phyloP scores from a whole-genome alignment of 208 protist species.

The Crithidia bombi region DNA sequence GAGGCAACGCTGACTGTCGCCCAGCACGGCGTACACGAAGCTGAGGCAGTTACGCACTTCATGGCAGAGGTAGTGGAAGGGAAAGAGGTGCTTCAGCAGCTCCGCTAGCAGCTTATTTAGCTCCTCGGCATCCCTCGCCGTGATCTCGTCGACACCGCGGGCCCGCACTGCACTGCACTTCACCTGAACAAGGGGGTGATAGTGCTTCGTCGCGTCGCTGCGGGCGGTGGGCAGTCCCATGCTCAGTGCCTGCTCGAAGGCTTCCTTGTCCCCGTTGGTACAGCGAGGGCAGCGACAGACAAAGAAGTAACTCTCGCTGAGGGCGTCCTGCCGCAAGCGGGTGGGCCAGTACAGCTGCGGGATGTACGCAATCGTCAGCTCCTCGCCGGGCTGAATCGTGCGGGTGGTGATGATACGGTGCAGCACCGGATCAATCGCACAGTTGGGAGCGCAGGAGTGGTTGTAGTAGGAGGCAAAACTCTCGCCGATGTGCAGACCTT shows the following conservation, averaged over 20 bases:
- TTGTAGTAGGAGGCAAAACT: slow-evolving; percentile 79
- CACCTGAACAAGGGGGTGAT: slow-evolving; percentile 56
- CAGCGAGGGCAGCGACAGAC: slow-evolving; percentile 78
- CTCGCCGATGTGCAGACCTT: slow-evolving; percentile 65
- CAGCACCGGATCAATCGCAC: slow-evolving; percentile 52
- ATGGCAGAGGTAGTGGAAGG: slow-evolving; percentile 85
- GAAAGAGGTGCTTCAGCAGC: slow-evolving; percentile 55
- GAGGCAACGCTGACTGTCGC: slow-evolving; percentile 40
- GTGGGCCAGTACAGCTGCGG: slow-evolving; percentile 89
- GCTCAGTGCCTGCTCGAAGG: slow-evolving; percentile 59
- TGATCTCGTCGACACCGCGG: slow-evolving; percentile 43
- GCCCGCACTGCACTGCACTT: slow-evolving; percentile 53
- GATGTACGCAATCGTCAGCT: slow-evolving; percentile 86
- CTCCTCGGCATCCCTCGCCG: slow-evolving; percentile 36
- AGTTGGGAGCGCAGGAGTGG: slow-evolving; percentile 87
- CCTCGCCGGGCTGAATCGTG: slow-evolving; percentile 54
- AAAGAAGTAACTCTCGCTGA: slow-evolving; percentile 78
- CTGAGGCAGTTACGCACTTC: slow-evolving; percentile 83
- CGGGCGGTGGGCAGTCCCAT: slow-evolving; percentile 40
- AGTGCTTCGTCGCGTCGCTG: slow-evolving; percentile 42
- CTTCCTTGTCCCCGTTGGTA: slow-evolving; percentile 30
- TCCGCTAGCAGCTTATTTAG: slow-evolving; percentile 51
- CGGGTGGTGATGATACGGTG: slow-evolving; percentile 72
- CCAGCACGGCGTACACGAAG: slow-evolving; percentile 83
- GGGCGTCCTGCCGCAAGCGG: slow-evolving; percentile 56